Conservation (phyloP, 2,329 filamentous ascomycete species). For the Gliomastix tumulicola region DNA sequence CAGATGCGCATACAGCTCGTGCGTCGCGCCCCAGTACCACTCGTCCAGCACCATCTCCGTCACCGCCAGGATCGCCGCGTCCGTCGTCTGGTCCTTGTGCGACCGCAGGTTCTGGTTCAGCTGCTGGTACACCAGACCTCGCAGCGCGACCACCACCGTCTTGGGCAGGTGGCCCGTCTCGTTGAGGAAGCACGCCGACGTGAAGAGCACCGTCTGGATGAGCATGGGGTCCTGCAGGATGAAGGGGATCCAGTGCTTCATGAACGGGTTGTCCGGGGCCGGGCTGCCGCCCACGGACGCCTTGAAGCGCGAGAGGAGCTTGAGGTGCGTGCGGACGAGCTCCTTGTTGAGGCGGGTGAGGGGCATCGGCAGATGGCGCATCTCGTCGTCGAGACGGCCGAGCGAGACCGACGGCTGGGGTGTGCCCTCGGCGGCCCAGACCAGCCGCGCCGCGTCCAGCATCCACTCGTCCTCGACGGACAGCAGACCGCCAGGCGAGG, state of each 20-base stretch:
- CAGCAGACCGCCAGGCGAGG: no score
- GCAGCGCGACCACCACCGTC: conserved; percentile 32
- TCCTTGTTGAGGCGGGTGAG: conserved; percentile 36
- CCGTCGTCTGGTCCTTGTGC: conserved; percentile 26
- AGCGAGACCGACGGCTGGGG: conserved; percentile 12
- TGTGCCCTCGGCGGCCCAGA: conserved; percentile 12
- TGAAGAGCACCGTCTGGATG: conserved; percentile 40
- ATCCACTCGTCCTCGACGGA: conserved; percentile 21
- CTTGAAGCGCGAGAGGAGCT: conserved; percentile 42
- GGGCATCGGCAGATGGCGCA: conserved; percentile 31
- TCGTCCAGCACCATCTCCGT: conserved; percentile 42
- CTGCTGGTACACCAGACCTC: conserved; percentile 32
- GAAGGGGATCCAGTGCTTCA: conserved; percentile 39
- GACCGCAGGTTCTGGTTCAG: conserved; percentile 38
- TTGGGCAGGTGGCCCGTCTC: conserved; percentile 40
- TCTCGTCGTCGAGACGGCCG: conserved; percentile 22
- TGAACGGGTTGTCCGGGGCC: conserved; percentile 33
- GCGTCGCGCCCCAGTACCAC: conserved; percentile 45
- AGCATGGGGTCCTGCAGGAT: conserved; percentile 42
- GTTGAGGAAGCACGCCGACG: conserved; percentile 41
- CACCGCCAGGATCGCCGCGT: conserved; percentile 39
- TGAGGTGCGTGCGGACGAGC: conserved; percentile 38
- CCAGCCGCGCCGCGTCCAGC: conserved; percentile 14
- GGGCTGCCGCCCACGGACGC: conserved; percentile 41
- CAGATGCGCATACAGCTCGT: conserved; percentile 37